A percentile compares a stretch with the other conserved stretches of the same genome.
Evolutionary conservation across 2,329 filamentous ascomycete species (phyloP).

Genomic region (Epicoccum nigrum): DNA sequence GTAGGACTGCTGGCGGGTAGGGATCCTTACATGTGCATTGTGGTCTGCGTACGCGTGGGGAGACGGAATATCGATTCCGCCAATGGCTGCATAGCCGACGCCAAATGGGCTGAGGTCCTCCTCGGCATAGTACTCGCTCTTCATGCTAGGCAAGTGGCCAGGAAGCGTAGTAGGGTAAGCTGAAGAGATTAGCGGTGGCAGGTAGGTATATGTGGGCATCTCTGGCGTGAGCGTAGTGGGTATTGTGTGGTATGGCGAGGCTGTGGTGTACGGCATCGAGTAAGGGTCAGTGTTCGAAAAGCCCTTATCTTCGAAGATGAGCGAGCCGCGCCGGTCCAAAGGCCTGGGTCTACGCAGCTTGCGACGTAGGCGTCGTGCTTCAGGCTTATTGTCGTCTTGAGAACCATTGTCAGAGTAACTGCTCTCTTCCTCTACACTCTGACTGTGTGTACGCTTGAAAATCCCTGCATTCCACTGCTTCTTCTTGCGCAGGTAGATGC

Average conservation of each 20-base stretch:
- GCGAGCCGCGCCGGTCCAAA: constrained; percentile 42
- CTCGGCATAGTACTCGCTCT: constrained; percentile 67
- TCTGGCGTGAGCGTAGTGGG: constrained; percentile 46
- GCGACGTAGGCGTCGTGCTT: constrained; percentile 51
- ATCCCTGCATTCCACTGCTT: constrained; percentile 51
- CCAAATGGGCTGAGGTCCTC: constrained; percentile 70
- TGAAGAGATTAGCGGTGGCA: constrained; percentile 56
- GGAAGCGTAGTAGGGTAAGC: constrained; percentile 64
- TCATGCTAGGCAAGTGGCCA: constrained; percentile 66
- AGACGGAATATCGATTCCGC: constrained; percentile 67
- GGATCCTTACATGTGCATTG: constrained; percentile 76
- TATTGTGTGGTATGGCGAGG: constrained; percentile 48
- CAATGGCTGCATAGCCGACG: constrained; percentile 70
- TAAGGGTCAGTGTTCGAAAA: constrained; percentile 55
- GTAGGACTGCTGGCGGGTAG: constrained; percentile 47
- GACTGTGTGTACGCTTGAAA: constrained; percentile 55
- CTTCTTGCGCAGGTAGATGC: constrained; percentile 45
- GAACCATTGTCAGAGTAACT: constrained; percentile 51
- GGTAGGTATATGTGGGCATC: constrained; percentile 60
- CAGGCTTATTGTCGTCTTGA: constrained; percentile 47
- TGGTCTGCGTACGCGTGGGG: constrained; percentile 69
- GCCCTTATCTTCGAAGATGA: constrained; percentile 50
- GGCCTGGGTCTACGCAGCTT: constrained; percentile 48
- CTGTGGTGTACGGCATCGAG: constrained; percentile 58
- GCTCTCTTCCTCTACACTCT: constrained; percentile 53